A percentile compares a stretch with the other conserved stretches of the same genome.
Conservation (phyloP, 140 eudicot genomes). For the Stevia rebaudiana region DNA sequence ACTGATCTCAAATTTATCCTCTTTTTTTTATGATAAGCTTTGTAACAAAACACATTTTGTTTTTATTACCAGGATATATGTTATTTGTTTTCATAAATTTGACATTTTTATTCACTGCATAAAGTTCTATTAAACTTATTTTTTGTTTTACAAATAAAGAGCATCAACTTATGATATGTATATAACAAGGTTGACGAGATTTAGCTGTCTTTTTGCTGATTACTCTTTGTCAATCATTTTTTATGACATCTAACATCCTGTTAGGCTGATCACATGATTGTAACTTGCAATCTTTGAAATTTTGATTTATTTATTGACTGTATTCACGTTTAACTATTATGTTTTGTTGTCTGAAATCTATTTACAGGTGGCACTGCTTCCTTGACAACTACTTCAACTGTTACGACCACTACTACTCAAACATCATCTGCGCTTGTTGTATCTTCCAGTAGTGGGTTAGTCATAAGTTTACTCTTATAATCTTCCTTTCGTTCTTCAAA, state of each 20-base stretch:
- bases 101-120: background rate
- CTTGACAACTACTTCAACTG: conserved; percentile 41
- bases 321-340: background rate
- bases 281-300: background rate
- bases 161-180: background rate
- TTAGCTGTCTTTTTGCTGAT: background rate
- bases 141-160: background rate
- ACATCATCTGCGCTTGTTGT: conserved; percentile 55
- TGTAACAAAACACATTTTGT: background rate
- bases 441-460: conserved; percentile 82
- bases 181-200: background rate
- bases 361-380: conserved; percentile 41
- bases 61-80: background rate
- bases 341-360: background rate
- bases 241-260: background rate
- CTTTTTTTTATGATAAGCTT: background rate
- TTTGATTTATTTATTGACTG: conserved; percentile 11
- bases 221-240: background rate
- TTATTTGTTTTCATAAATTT: background rate
- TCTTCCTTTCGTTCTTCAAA: background rate
- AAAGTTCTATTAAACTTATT: background rate
- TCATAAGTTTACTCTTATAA: conserved; percentile 32
- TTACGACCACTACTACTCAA: conserved; percentile 63
- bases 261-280: background rate
- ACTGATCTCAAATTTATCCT: conserved; percentile 2